Percentiles rank a stretch among this genome's conserved stretches.
These are phyloP conservation scores for Hypoxylon lienhwacheense DNA, from an alignment of 495 filamentous ascomycete genomes.

Conservation along the genomic window DNA sequence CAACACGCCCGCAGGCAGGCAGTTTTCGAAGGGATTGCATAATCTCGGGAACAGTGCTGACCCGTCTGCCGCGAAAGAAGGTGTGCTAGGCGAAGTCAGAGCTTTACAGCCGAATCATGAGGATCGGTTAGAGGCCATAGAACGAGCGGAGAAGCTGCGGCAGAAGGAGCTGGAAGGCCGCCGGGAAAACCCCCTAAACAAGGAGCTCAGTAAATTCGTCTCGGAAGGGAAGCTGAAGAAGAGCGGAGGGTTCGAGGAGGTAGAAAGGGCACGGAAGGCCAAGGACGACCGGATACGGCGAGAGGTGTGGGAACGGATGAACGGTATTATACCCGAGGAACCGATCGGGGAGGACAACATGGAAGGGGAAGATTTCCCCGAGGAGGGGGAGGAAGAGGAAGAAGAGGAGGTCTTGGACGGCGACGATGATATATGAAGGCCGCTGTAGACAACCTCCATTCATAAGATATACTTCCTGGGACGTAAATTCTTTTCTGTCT, in stretches of 20 bases:
- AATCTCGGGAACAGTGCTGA: constrained; percentile 67
- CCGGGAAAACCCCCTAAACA: constrained; percentile 76
- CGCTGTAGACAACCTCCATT: too few species aligned
- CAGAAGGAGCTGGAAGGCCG: constrained; percentile 84
- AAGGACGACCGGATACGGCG: constrained; percentile 86
- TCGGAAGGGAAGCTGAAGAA: constrained; percentile 93
- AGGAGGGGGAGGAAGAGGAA: not conserved
- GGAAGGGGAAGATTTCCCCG: not conserved
- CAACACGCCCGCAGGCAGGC: constrained; percentile 56
- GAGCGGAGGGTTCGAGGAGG: constrained; percentile 90
- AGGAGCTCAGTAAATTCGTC: constrained; percentile 86
- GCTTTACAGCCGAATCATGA: constrained; percentile 96
- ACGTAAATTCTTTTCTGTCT: constrained; percentile 1
- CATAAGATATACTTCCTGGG: constrained; percentile 6
- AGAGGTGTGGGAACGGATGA: constrained; percentile 62
- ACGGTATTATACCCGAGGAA: constrained; percentile 24
- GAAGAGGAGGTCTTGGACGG: not conserved
- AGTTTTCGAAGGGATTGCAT: constrained; percentile 60
- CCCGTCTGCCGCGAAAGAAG: constrained; percentile 81
- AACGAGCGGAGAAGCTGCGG: constrained; percentile 84
- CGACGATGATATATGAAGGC: too few species aligned
- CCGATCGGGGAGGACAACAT: constrained; percentile 9
- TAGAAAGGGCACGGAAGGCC: constrained; percentile 76
- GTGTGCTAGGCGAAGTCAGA: constrained; percentile 88
- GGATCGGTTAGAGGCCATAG: constrained; percentile 88